Conservation (phyloP, 495 filamentous ascomycete genomes). For the Cladorrhinum samala region DNA sequence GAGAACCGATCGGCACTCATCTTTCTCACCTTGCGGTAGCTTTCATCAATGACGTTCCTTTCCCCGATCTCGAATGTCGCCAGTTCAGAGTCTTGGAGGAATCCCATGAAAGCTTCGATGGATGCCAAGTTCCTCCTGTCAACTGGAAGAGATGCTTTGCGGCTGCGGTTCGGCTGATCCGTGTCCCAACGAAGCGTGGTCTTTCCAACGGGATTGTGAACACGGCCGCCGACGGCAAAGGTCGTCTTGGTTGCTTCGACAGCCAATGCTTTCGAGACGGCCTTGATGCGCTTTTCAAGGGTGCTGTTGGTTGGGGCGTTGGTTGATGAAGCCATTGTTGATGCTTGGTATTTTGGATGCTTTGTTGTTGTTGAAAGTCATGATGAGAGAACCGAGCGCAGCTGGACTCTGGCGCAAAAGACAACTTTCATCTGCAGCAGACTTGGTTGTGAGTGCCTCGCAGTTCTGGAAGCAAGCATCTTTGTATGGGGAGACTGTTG, state of each 20-base stretch:
- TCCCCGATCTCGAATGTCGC: background rate
- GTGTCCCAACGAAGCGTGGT: background rate
- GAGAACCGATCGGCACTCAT: constrained; percentile 38
- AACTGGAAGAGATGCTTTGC: constrained; percentile 12
- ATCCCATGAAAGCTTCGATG: background rate
- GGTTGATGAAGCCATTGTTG: background rate
- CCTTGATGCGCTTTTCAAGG: background rate
- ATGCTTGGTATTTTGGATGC: too few relatives aligned
- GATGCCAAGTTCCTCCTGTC: too few relatives aligned
- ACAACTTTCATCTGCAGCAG: too few relatives aligned
- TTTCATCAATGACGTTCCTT: constrained; percentile 43
- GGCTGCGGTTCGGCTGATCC: background rate
- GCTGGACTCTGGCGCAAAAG: too few relatives aligned
- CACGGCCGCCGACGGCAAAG: background rate
- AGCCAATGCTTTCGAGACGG: background rate
- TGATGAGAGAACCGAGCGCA: too few relatives aligned
- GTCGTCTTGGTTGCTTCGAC: background rate
- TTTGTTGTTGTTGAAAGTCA: too few relatives aligned
- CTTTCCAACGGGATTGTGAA: background rate
- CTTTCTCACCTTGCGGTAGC: constrained; percentile 46
- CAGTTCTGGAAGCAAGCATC: too few relatives aligned
- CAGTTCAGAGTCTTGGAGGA: background rate
- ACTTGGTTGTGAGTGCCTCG: too few relatives aligned
- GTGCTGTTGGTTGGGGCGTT: background rate
- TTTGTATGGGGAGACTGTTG: too few relatives aligned